Evolutionary conservation across 306 rosid genomes (phyloP), one percentile per base, ranked within the genome.

Genomic region (Calophaca sinica): DNA sequence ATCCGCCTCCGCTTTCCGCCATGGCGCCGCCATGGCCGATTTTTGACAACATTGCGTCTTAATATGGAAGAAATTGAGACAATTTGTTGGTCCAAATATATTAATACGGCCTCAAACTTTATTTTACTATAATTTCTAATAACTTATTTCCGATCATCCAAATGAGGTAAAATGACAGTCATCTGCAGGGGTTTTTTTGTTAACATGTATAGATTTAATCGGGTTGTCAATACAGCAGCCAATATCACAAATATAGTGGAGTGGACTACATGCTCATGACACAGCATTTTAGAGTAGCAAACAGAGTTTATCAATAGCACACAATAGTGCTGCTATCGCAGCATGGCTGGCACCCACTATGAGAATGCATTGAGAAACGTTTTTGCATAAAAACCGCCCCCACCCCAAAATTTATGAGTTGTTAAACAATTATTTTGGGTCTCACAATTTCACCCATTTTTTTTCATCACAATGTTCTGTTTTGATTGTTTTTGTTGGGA

Each of bases 81-180:
- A 42, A 32, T 44, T 10, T 9, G 36, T 62, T 72, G 41, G 31
- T 71, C 60, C 33, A 13, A 46, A 31, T 58, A 52, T 70, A 51
- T 50, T 31, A 31, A 13, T 61, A 28, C 26, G 0, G 11, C 29
- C 54, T 26, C 58, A 68, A 62, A 67, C 52, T 76, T 77, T 38
- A 75, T 13, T 53, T 52, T 12, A 32, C 13, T 38, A 38, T 62
- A 52, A 51, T 75, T 75, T 45, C 77, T 9, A 63, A 53, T 52
- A 28, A 75, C 46, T 15, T 44, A 9, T 65, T 41, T 60, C 9
- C 80, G 55, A 57, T 64, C 29, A 65, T 55, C 59, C 64, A 13
- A 65, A 13, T 65, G 58, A 53, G 57, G 14, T 50, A 20, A 58
- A 57, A 72, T 31, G 28, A 44, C 39, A 65, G 45, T 58, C 42